Evolutionary conservation across 108 stramenopile genomes (phyloP).

Genomic region (Asterionellopsis glacialis): DNA sequence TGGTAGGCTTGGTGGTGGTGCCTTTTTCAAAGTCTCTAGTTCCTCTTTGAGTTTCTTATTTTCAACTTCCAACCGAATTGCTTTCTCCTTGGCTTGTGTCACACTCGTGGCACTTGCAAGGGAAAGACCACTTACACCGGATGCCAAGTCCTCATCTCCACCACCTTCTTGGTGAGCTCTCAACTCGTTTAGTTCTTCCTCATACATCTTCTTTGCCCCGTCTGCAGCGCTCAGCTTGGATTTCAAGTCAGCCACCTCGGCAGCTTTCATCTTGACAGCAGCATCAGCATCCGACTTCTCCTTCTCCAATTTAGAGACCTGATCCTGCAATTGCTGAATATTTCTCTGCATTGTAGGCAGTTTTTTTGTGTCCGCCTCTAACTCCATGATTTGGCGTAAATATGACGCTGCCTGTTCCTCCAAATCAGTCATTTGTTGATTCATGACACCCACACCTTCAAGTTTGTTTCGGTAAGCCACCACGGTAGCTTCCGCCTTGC

Average conservation of each 20-base stretch:
- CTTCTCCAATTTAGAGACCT: conserved; percentile 38
- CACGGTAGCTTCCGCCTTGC: conserved; percentile 76
- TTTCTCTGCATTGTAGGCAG: conserved; percentile 52
- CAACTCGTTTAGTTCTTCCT: conserved; percentile 72
- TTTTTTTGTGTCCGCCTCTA: conserved; percentile 76
- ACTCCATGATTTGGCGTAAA: conserved; percentile 73
- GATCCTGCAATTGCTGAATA: conserved; percentile 46
- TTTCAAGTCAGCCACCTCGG: conserved; percentile 66
- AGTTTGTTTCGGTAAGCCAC: conserved; percentile 73
- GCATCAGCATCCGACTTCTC: conserved; percentile 30
- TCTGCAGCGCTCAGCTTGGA: conserved; percentile 50
- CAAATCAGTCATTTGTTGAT: conserved; percentile 75
- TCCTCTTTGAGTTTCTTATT: conserved; percentile 65
- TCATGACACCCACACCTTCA: conserved; percentile 62
- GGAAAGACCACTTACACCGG: conserved; percentile 11
- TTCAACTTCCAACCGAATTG: conserved; percentile 70
- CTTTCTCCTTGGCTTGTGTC: conserved; percentile 49
- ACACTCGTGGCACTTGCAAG: conserved; percentile 21
- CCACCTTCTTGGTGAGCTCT: conserved; percentile 62
- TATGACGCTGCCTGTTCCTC: conserved; percentile 77
- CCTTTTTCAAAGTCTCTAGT: conserved; percentile 39
- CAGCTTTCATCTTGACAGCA: conserved; percentile 34
- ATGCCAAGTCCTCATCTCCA: conserved; percentile 15
- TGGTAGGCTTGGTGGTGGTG: conserved; percentile 19
- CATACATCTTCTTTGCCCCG: conserved; percentile 76